These are phyloP conservation scores for Mycena olivaceomarginata DNA, from an alignment of 768 basidiomycete species.

Conservation along the genomic window DNA sequence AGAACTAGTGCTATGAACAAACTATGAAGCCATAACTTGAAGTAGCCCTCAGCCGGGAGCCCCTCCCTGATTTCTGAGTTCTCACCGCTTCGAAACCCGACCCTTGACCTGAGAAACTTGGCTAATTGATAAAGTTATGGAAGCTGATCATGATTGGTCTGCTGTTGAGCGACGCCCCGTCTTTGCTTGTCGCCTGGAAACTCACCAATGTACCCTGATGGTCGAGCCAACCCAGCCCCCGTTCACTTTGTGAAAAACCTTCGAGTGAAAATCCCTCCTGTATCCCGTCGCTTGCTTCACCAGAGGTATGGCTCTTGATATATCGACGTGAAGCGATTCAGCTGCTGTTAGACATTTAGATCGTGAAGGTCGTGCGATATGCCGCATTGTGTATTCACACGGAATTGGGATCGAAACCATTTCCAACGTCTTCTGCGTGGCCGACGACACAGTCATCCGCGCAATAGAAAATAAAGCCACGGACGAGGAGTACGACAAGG, in stretches of 20 bases:
- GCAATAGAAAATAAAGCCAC: conserved; percentile 24
- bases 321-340: neutral
- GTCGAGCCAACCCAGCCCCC: conserved; percentile 30
- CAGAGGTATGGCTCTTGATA: conserved; percentile 3
- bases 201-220: conserved; percentile 25
- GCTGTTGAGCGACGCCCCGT: neutral
- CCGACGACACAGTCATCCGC: conserved; percentile 31
- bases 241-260: conserved; percentile 26
- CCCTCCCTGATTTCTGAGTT: neutral
- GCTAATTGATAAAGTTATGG: neutral
- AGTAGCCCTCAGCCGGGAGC: too few relatives aligned
- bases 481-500: conserved; percentile 10
- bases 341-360: conserved; percentile 9
- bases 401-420: conserved; percentile 12
- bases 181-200: neutral
- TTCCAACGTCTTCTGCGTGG: conserved; percentile 22
- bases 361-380: conserved; percentile 33
- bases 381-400: conserved; percentile 30
- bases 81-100: neutral
- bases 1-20: neutral
- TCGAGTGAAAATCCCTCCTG: conserved; percentile 8
- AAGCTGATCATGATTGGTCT: neutral
- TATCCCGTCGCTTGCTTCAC: conserved; percentile 19
- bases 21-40: too few relatives aligned
- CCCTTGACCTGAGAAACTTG: neutral